These are phyloP conservation scores for Coemansia sp. DNA, from an alignment of 192 early-diverging fungal species.

Conservation along the genomic window DNA sequence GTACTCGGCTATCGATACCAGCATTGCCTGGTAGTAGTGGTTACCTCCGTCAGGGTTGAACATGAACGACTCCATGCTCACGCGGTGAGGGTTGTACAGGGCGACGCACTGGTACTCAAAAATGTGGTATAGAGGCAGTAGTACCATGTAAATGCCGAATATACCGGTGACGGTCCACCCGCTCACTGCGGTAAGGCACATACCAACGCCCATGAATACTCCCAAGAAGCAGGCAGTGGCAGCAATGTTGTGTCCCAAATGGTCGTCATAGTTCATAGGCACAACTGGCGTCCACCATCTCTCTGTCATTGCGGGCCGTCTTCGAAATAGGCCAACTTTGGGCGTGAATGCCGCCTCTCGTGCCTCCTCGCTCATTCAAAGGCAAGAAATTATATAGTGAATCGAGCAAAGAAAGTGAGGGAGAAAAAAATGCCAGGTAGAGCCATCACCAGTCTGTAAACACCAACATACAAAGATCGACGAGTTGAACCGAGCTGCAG, in stretches of 20 bases:
- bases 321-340: conserved; percentile 22
- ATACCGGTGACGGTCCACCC: conserved; percentile 33
- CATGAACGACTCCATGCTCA: conserved; percentile 64
- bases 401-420: neutral
- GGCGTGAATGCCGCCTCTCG: conserved; percentile 17
- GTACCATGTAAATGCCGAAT: conserved; percentile 69
- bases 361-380: conserved; percentile 7
- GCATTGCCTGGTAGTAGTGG: conserved; percentile 29
- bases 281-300: conserved; percentile 54
- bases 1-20: conserved; percentile 35
- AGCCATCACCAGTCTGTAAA: neutral
- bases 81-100: conserved; percentile 70
- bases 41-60: conserved; percentile 35
- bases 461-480: neutral
- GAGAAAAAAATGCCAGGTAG: neutral
- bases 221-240: conserved; percentile 75
- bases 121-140: conserved; percentile 77
- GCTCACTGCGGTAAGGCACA: conserved; percentile 37
- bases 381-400: neutral
- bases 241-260: conserved; percentile 84
- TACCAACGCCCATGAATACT: conserved; percentile 60
- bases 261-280: conserved; percentile 63
- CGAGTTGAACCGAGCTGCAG: neutral
- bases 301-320: conserved; percentile 15
- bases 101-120: conserved; percentile 89